A percentile compares a stretch with the other conserved stretches of the same genome.
phyloP scores from a whole-genome alignment of 495 filamentous ascomycete genomes.

The Monascus purpureus region DNA sequence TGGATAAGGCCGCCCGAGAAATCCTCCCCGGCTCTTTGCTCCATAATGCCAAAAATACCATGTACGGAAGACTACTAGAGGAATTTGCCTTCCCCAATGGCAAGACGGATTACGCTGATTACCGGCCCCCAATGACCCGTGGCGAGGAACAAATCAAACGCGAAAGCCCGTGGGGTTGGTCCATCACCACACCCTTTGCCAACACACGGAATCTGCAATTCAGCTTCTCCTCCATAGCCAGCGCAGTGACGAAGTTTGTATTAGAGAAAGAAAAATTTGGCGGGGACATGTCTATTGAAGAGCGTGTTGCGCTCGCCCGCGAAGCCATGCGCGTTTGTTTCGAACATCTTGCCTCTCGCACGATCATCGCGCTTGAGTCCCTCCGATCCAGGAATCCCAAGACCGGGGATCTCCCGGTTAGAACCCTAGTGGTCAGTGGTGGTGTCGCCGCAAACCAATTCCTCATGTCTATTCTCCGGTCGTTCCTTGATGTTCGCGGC shows the following conservation, averaged over 20 bases:
- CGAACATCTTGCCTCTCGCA: slow-evolving; percentile 67
- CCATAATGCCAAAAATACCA: slow-evolving; percentile 32
- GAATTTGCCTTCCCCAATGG: slow-evolving; percentile 59
- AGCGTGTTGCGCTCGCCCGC: slow-evolving; percentile 50
- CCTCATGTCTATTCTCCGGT: slow-evolving; percentile 51
- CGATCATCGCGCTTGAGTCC: slow-evolving; percentile 48
- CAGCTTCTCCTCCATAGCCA: slow-evolving; percentile 51
- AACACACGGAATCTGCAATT: slow-evolving; percentile 39
- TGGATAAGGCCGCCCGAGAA: slow-evolving; percentile 72
- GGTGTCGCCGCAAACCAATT: slow-evolving; percentile 79
- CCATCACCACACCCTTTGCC: slow-evolving; percentile 38
- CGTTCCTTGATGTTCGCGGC: slow-evolving; percentile 48
- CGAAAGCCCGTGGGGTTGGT: slow-evolving; percentile 41
- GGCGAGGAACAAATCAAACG: slow-evolving; percentile 34
- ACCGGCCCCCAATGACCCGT: slow-evolving; percentile 37
- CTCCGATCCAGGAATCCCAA: slow-evolving; percentile 11
- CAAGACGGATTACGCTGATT: slow-evolving; percentile 34
- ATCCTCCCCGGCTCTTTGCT: slow-evolving; percentile 47
- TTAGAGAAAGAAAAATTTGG: slow-evolving; percentile 12
- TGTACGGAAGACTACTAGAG: slow-evolving; percentile 62
- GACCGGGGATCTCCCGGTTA: slow-evolving; percentile 22
- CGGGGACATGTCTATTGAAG: slow-evolving; percentile 14
- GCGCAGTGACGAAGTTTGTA: slow-evolving; percentile 35
- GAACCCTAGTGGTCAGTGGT: slow-evolving; percentile 68
- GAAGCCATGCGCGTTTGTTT: slow-evolving; percentile 69